Base-by-base conservation (phyloP, 2,329 filamentous ascomycete species). In the Aspergillus ruber region DNA sequence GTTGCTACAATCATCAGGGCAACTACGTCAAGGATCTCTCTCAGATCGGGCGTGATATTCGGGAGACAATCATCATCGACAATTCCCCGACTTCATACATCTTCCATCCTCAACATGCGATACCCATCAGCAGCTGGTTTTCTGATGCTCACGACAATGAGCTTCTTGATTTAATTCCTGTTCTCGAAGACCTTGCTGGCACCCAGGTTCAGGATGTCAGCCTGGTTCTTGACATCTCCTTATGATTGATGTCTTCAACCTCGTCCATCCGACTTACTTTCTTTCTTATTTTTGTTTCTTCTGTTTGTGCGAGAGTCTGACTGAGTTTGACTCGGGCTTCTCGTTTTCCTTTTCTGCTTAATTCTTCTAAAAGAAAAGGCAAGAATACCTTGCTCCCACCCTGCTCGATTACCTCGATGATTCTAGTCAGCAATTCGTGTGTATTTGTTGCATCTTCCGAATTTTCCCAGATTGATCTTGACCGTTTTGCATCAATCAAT, bases 41-140 rank as follows among this genome's bases (percentile, higher is more conserved):
- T 42, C 93, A 97, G 77, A 86, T 98, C 49, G 93, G 93, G 44
- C 86, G 93, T 56, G 90, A 97, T 67, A 81, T 98, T 48, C 88
- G 89, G 69, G 91, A 98, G 66, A 98, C 91, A 17, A 98, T 98
- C 66, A 98, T 98, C 68, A 98, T 98, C 64, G 93, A 98, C 75
- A 98, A 98, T 73, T 97, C 93, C 42, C 93, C 93, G 2, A 98
- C 93, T 4, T 97, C 91, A 10, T 98, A 98, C 75, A 97, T 98
- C 62, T 98, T 98, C 80, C 93, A 98, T 67, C 93, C 93, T 20
- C 91, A 98, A 74, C 93, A 98, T 69, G 93, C 93, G 51, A 91
- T 98, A 43, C 93, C 93, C 21, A 98, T 98, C 74, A 96, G 90
- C 80, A 97, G 91, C 78, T 98, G 93, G 93, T 98, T 98, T 75